A percentile compares a stretch with the other conserved stretches of the same genome.
Conservation (phyloP, 164 flowering plant species). For the Echeveria elegans region DNA sequence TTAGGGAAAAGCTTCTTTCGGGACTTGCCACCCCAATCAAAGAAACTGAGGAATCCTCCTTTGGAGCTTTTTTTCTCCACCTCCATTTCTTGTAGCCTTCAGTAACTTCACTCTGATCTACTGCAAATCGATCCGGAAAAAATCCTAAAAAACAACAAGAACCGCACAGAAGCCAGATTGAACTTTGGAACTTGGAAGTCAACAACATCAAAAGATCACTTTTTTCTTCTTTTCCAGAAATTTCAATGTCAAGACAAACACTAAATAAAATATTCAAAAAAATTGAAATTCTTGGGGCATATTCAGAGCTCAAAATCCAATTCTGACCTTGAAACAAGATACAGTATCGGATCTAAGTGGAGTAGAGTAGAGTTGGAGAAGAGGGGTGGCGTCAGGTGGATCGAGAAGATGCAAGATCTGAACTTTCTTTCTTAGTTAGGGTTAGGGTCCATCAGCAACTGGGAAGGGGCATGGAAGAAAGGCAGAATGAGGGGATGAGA, state of each 20-base stretch:
- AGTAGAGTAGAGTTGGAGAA: not conserved
- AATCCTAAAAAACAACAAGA: not conserved
- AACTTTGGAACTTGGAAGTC: not conserved
- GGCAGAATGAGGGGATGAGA: not conserved
- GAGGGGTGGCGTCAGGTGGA: not conserved
- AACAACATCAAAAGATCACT: not conserved
- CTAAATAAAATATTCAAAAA: too few relatives aligned
- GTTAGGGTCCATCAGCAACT: not conserved
- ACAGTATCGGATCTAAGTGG: not conserved
- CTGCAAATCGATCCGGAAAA: not conserved
- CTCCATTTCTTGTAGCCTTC: slow-evolving; percentile 26
- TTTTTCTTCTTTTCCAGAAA: not conserved
- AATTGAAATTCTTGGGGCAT: not conserved
- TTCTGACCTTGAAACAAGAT: not conserved
- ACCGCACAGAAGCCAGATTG: not conserved
- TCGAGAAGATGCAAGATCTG: not conserved
- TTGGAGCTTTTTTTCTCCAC: slow-evolving; percentile 43
- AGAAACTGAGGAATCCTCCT: slow-evolving; percentile 52
- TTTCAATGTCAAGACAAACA: not conserved
- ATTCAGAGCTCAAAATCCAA: not conserved
- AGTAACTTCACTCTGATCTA: not conserved
- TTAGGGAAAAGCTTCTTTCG: slow-evolving; percentile 55
- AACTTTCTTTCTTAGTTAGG: not conserved
- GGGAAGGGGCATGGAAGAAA: too few relatives aligned
- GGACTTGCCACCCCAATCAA: slow-evolving; percentile 67